These are phyloP conservation scores for Cystobasidium tubakii DNA, from an alignment of 768 basidiomycete genomes.

Conservation along the genomic window DNA sequence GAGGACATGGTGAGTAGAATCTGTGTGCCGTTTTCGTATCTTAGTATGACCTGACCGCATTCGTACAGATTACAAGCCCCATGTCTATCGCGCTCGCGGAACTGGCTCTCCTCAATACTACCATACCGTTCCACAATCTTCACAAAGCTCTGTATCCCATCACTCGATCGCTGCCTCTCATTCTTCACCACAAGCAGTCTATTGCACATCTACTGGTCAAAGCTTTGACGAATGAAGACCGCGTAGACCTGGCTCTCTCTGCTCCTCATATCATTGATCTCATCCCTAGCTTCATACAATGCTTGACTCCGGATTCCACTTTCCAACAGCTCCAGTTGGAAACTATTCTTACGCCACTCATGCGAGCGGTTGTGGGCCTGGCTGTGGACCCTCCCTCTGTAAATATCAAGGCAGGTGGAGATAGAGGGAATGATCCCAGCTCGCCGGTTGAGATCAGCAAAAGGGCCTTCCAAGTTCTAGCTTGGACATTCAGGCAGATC, in stretches of 20 bases:
- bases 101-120: constrained; percentile 34
- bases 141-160: constrained; percentile 12
- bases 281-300: constrained; percentile 26
- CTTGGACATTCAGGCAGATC: constrained; percentile 20
- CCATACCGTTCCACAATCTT: constrained; percentile 16
- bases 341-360: constrained; percentile 27
- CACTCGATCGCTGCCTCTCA: constrained; percentile 32
- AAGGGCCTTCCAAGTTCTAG: constrained; percentile 31
- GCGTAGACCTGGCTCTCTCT: constrained; percentile 13
- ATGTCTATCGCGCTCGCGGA: constrained; percentile 34
- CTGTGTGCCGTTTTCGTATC: too few species aligned
- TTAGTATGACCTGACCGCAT: too few species aligned
- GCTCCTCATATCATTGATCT: constrained; percentile 25
- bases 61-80: constrained; percentile 24
- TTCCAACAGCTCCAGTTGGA: constrained; percentile 19
- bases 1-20: constrained; percentile 16
- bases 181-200: constrained; percentile 23
- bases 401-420: background rate
- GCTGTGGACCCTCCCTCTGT: constrained; percentile 24
- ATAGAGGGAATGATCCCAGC: constrained; percentile 26
- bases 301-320: constrained; percentile 17
- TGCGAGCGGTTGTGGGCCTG: background rate
- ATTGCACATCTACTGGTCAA: constrained; percentile 17
- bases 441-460: constrained; percentile 30
- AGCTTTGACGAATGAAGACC: background rate